Evolutionary conservation across 768 basidiomycete species (phyloP).

Genomic region (Pleurotus cornucopiae): DNA sequence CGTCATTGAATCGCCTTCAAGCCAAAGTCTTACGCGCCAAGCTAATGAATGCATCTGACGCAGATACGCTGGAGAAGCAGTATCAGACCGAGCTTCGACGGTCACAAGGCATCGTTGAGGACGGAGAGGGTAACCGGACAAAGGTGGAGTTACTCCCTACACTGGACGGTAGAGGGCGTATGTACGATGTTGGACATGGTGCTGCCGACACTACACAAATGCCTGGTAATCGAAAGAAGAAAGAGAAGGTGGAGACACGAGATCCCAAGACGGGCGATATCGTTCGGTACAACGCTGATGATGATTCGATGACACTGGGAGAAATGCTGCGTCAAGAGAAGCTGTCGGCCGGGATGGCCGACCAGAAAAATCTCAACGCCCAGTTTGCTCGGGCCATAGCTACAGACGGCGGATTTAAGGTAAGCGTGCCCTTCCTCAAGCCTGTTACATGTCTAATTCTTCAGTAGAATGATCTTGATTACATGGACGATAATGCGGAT

Average conservation of each 20-base stretch:
- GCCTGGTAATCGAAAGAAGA: constrained; percentile 78
- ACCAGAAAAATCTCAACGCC: constrained; percentile 89
- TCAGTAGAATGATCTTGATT: constrained; percentile 78
- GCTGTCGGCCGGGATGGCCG: constrained; percentile 83
- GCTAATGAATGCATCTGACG: constrained; percentile 76
- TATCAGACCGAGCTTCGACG: constrained; percentile 70
- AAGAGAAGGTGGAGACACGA: constrained; percentile 81
- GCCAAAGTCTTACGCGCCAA: constrained; percentile 91
- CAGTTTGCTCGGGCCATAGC: constrained; percentile 87
- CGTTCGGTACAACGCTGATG: constrained; percentile 85
- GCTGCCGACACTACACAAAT: constrained; percentile 45
- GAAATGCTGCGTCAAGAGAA: constrained; percentile 93
- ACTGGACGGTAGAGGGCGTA: constrained; percentile 72
- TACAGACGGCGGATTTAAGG: constrained; percentile 85
- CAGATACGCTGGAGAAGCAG: constrained; percentile 73
- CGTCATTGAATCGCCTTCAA: constrained; percentile 87
- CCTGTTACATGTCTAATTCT: neutral
- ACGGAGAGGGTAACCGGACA: constrained; percentile 38
- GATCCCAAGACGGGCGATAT: constrained; percentile 90
- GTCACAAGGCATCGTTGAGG: constrained; percentile 39
- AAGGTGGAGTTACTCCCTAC: constrained; percentile 87
- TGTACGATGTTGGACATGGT: constrained; percentile 92
- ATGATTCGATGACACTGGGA: constrained; percentile 79
- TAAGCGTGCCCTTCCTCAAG: constrained; percentile 19
- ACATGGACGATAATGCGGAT: constrained; percentile 96